Base-by-base conservation (phyloP, 345 rosid genomes). In the Gossypium ekmanianum region DNA sequence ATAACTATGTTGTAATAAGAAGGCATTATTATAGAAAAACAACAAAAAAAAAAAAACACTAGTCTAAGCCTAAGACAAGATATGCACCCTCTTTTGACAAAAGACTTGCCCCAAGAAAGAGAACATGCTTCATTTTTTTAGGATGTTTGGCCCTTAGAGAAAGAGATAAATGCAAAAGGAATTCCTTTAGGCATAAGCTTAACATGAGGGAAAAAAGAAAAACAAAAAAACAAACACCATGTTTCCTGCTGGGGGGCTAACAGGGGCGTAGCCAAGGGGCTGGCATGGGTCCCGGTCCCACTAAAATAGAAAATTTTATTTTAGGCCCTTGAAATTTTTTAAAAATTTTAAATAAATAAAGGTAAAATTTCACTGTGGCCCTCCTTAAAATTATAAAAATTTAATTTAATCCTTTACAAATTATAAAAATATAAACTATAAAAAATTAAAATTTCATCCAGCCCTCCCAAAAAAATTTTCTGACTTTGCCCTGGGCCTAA, bases 81-180 rank as follows among this genome's bases (percentile, higher is more conserved):
- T 45, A 45, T 67, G 71, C 71, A 54, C 50, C 71, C 34, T 45
- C 52, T 67, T 67, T 67, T 11, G 55, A 45, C 71, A 45, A 2
- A 67, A 45, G 39, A 17, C 71, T 2, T 67, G 55, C 18, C 71
- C 54, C 10, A 9, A 13, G 47, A 63, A 41, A 64, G 26, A 41
- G 24, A 50, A 20, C 11, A 41, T 41, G 68, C 50, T 64, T 64
- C 68, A 64, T 41, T 64, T 17, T 52, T 64, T 41, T 39, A 12
- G 11, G 50, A 7, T 1, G 50, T 48, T 39, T 64, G 68, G 50
- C 26, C 27, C 50, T 64, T n/a, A 14, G 52, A 11, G 14, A 48
- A 1, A 9, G 39, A n/a, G 39, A 63, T 6, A 39, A 4, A 41
- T n/a, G 26, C 48, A 41, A 48, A 11, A 41, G 16, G 20, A 61